phyloP scores from a whole-genome alignment of 768 basidiomycete genomes.

The Crassisporium funariophilum region DNA sequence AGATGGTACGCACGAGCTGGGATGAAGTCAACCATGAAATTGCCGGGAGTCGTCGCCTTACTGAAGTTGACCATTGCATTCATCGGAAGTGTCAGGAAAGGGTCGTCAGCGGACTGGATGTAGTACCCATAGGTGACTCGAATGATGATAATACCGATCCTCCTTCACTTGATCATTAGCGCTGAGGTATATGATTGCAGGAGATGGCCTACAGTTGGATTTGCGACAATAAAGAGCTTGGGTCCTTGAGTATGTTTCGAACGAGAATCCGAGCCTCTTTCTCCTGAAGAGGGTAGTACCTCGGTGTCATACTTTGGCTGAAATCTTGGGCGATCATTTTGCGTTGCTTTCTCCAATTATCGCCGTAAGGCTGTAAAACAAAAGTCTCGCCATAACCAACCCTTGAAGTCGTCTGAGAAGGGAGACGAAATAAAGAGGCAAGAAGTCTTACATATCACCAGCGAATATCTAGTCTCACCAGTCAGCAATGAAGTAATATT shows the following conservation, averaged over 20 bases:
- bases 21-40: conserved; percentile 40
- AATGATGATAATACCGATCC: conserved; percentile 54
- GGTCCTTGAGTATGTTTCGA: conserved; percentile 21
- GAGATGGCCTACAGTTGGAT: conserved; percentile 24
- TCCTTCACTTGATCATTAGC: conserved; percentile 24
- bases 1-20: conserved; percentile 28
- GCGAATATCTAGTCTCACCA: conserved; percentile 12
- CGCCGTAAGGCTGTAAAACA: conserved; percentile 42
- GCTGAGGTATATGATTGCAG: background rate
- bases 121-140: conserved; percentile 59
- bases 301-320: conserved; percentile 13
- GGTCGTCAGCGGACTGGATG: conserved; percentile 49
- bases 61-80: conserved; percentile 52
- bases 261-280: conserved; percentile 21
- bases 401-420: background rate
- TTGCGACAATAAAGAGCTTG: conserved; percentile 31
- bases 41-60: conserved; percentile 40
- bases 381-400: conserved; percentile 44
- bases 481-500: background rate
- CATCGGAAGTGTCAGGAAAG: conserved; percentile 49
- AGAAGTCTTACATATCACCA: conserved; percentile 14
- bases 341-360: conserved; percentile 40
- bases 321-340: conserved; percentile 25
- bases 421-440: background rate
- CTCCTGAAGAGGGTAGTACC: conserved; percentile 20